A percentile compares a stretch with the other conserved stretches of the same genome.
Evolutionary conservation across 176 grass and related monocot genomes (phyloP).

Genomic region (Typha latifolia): DNA sequence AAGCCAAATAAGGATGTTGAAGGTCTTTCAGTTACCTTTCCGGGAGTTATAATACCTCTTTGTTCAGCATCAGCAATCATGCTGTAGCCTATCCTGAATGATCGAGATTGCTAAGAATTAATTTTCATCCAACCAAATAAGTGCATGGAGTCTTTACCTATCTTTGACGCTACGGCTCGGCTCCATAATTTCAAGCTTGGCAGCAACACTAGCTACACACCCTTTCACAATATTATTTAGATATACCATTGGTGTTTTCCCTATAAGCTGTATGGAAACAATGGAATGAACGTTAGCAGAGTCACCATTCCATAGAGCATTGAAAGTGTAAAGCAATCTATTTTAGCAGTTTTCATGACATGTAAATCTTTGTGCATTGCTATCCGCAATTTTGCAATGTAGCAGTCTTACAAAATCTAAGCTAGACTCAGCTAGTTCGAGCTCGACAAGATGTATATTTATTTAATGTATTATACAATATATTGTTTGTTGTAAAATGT

Average conservation of each 20-base stretch:
- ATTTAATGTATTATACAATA: too few relatives aligned
- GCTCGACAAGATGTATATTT: too few relatives aligned
- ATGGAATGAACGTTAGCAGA: background rate
- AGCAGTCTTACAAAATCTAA: too few relatives aligned
- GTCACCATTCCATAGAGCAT: background rate
- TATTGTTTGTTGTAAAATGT: too few relatives aligned
- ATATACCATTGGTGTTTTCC: slow-evolving; percentile 96
- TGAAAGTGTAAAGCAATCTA: background rate
- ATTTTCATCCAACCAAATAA: background rate
- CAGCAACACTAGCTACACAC: slow-evolving; percentile 64
- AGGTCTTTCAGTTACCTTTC: slow-evolving; percentile 47
- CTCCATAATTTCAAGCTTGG: slow-evolving; percentile 99
- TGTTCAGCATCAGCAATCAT: slow-evolving; percentile 85
- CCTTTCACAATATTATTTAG: slow-evolving; percentile 82
- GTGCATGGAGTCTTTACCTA: slow-evolving; percentile 29
- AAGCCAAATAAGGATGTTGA: too few relatives aligned
- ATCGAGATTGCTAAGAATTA: background rate
- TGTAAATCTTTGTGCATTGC: too few relatives aligned
- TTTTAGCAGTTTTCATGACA: background rate
- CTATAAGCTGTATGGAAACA: slow-evolving; percentile 60
- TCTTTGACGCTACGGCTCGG: slow-evolving; percentile 98
- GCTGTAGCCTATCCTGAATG: slow-evolving; percentile 79
- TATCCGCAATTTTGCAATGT: too few relatives aligned
- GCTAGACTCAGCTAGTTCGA: too few relatives aligned
- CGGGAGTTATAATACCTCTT: slow-evolving; percentile 74